Evolutionary conservation across 768 basidiomycete species (phyloP).

Genomic region (Mycena capillaripes): DNA sequence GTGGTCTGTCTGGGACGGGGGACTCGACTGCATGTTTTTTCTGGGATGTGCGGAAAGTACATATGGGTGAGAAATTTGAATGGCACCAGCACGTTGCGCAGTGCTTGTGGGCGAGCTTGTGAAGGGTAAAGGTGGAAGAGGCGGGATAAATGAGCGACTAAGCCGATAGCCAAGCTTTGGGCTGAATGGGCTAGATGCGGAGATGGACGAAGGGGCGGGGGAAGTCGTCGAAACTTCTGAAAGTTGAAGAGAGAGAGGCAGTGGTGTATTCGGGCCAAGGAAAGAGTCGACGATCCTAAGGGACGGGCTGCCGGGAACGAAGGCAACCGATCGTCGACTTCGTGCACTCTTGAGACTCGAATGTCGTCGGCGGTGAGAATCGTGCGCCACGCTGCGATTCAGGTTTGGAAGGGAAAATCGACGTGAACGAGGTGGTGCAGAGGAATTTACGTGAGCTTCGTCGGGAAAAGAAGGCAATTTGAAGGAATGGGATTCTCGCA

Average conservation of each 20-base stretch:
- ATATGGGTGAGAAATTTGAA: conserved; percentile 48
- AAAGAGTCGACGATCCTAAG: conserved; percentile 41
- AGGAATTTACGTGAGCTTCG: conserved; percentile 32
- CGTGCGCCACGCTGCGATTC: conserved; percentile 34
- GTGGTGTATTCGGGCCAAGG: conserved; percentile 32
- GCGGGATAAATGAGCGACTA: conserved; percentile 33
- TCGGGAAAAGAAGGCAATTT: conserved; percentile 38
- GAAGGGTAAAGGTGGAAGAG: conserved; percentile 31
- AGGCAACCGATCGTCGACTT: conserved; percentile 38
- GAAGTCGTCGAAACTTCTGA: conserved; percentile 13
- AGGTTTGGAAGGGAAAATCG: conserved; percentile 50
- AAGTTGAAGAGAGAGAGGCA: conserved; percentile 37
- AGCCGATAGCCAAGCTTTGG: conserved; percentile 26
- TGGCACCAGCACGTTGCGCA: conserved; percentile 24
- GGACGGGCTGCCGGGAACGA: conserved; percentile 37
- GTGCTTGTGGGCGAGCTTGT: conserved; percentile 14
- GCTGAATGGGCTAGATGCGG: conserved; percentile 18
- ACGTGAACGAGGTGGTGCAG: conserved; percentile 28
- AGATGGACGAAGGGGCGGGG: conserved; percentile 9
- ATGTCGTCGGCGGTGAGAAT: conserved; percentile 37
- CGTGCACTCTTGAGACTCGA: conserved; percentile 43
- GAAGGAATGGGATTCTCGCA: conserved; percentile 33
- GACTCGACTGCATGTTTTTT: conserved; percentile 26
- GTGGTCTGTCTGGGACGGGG: conserved; percentile 14
- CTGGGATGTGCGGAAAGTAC: conserved; percentile 40